These are phyloP conservation scores for Kodamaea derodonti DNA, from an alignment of 1,139 yeast species.

Conservation along the genomic window DNA sequence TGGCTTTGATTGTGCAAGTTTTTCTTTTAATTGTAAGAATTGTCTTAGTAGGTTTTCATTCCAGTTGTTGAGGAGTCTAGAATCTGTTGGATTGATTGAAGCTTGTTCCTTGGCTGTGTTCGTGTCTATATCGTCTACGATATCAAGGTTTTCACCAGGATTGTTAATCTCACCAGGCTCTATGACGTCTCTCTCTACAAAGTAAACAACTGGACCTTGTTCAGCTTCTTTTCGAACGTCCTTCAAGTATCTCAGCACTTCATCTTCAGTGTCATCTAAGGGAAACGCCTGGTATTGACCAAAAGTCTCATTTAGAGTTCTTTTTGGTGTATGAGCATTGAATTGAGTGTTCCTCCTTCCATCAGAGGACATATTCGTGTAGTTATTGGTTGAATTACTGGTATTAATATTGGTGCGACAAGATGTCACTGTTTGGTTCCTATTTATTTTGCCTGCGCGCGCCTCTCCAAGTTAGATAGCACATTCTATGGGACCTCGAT, in stretches of 20 bases:
- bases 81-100: background rate
- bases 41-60: constrained; percentile 1
- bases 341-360: too few species aligned
- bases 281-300: constrained; percentile 27
- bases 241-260: constrained; percentile 25
- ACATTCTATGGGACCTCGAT: constrained; percentile 86
- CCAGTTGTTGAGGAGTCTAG: too few species aligned
- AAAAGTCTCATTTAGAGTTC: constrained; percentile 12
- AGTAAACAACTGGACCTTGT: constrained; percentile 11
- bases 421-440: too few species aligned
- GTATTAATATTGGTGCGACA: too few species aligned
- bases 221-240: constrained; percentile 32
- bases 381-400: too few species aligned
- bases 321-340: background rate
- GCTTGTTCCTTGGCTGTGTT: background rate
- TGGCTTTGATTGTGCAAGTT: background rate
- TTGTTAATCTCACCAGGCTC: too few species aligned
- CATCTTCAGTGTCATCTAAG: constrained; percentile 11
- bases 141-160: background rate
- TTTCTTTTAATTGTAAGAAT: constrained; percentile 1
- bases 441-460: too few species aligned
- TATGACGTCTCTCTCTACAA: background rate
- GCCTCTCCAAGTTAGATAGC: too few species aligned
- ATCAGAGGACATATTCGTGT: too few species aligned
- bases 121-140: background rate